Evolutionary conservation across 345 rosid genomes (phyloP).

Genomic region (Gossypium longicalyx): DNA sequence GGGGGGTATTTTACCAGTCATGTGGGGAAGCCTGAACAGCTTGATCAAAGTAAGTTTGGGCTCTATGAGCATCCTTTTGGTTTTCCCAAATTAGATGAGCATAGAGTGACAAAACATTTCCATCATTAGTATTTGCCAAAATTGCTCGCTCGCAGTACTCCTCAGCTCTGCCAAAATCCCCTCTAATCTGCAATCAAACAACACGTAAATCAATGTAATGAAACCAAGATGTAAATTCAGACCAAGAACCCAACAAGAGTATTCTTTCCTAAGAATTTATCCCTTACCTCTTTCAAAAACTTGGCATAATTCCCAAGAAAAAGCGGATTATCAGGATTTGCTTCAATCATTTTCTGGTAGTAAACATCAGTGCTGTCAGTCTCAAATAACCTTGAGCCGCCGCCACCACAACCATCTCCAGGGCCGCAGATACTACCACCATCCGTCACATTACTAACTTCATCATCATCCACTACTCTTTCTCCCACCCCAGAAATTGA

Average conservation of each 20-base stretch:
- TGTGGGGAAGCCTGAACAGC: conserved; percentile 80
- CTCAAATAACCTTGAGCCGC: conserved; percentile 30
- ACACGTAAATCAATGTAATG: not conserved
- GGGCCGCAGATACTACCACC: conserved; percentile 39
- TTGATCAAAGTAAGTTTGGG: conserved; percentile 67
- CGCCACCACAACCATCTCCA: conserved; percentile 33
- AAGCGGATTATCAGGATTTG: conserved; percentile 73
- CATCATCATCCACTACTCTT: conserved; percentile 17
- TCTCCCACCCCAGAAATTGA: conserved; percentile 25
- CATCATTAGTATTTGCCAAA: conserved; percentile 56
- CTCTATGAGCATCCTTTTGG: conserved; percentile 64
- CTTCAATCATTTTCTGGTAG: conserved; percentile 78
- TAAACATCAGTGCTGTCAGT: conserved; percentile 45
- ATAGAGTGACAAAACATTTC: conserved; percentile 65
- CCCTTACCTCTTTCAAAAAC: conserved; percentile 73
- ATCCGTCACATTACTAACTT: conserved; percentile 19
- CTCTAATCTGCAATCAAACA: conserved; percentile 44
- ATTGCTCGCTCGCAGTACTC: conserved; percentile 85
- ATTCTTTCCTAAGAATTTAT: not conserved
- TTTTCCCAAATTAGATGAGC: conserved; percentile 74
- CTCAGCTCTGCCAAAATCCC: conserved; percentile 62
- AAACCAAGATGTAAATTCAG: not conserved
- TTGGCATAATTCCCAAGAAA: conserved; percentile 78
- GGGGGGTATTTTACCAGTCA: conserved; percentile 53
- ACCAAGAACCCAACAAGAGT: not conserved